A percentile compares a stretch with the other conserved stretches of the same genome.
Conservation (phyloP, 108 stramenopile genomes). For the Seminavis robusta region DNA sequence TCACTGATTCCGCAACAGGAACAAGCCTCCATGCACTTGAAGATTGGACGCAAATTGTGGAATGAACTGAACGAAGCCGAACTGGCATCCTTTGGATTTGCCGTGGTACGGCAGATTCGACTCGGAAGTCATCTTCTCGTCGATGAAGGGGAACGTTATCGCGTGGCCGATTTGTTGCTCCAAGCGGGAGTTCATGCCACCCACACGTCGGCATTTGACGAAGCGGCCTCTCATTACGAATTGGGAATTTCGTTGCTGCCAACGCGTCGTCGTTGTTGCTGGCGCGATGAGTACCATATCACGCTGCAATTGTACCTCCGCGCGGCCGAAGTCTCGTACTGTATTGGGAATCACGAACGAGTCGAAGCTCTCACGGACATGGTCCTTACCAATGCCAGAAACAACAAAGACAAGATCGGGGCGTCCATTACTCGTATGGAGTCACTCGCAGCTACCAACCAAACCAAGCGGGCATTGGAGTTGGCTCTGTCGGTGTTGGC, state of each 20-base stretch:
- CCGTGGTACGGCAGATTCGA: slow-evolving; percentile 38
- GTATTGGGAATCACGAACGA: neutral
- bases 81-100: slow-evolving; percentile 21
- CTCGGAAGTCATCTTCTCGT: slow-evolving; percentile 21
- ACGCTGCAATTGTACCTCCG: neutral
- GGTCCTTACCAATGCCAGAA: too few species aligned
- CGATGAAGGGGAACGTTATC: slow-evolving; percentile 10
- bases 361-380: neutral
- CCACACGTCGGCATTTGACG: slow-evolving; percentile 25
- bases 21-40: slow-evolving; percentile 32
- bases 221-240: slow-evolving; percentile 31
- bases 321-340: neutral
- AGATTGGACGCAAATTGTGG: slow-evolving; percentile 34
- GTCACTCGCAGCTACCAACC: too few species aligned
- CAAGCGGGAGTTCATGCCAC: slow-evolving; percentile 35
- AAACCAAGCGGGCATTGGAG: slow-evolving; percentile 19
- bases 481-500: slow-evolving; percentile 14
- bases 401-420: too few species aligned
- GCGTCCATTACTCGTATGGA: too few species aligned
- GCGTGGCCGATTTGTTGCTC: too few species aligned
- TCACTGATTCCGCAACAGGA: slow-evolving; percentile 23
- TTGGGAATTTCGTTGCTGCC: slow-evolving; percentile 38
- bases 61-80: slow-evolving; percentile 20
- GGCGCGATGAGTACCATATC: slow-evolving; percentile 2
- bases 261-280: too few species aligned